Evolutionary conservation across 768 basidiomycete species (phyloP).

Genomic region (Amanita brunnescens): DNA sequence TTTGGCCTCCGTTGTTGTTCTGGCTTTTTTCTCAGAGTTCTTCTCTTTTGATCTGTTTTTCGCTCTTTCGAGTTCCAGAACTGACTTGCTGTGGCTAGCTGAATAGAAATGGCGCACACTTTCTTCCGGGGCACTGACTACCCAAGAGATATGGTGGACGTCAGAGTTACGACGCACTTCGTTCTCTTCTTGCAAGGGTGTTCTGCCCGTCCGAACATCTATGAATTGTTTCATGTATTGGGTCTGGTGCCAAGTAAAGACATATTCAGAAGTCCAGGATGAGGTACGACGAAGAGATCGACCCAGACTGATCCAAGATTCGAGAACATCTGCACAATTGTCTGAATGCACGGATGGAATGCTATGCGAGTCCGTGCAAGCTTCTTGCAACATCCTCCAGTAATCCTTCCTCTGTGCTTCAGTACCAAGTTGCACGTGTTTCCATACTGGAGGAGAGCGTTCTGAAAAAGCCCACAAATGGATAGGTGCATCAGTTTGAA

Average conservation of each 20-base stretch:
- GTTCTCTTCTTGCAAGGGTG: slow-evolving; percentile 42
- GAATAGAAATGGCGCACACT: slow-evolving; percentile 38
- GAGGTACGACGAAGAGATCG: slow-evolving; percentile 47
- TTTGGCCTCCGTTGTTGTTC: slow-evolving; percentile 36
- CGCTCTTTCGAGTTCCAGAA: slow-evolving; percentile 35
- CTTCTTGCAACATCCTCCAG: slow-evolving; percentile 50
- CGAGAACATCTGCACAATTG: slow-evolving; percentile 16
- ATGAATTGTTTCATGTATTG: slow-evolving; percentile 51
- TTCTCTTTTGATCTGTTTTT: slow-evolving; percentile 25
- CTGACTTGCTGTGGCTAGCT: slow-evolving; percentile 28
- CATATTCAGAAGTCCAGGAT: slow-evolving; percentile 57
- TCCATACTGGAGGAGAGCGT: slow-evolving; percentile 44
- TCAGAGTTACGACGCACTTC: slow-evolving; percentile 21
- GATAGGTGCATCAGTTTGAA: slow-evolving; percentile 46
- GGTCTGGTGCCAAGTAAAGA: slow-evolving; percentile 59
- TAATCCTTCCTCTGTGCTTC: slow-evolving; percentile 33
- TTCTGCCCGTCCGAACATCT: slow-evolving; percentile 30
- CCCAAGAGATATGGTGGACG: slow-evolving; percentile 40
- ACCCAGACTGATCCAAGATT: slow-evolving; percentile 23
- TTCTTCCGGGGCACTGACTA: slow-evolving; percentile 47
- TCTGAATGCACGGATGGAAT: slow-evolving; percentile 12
- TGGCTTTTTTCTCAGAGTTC: slow-evolving; percentile 23
- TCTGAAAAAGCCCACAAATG: slow-evolving; percentile 52
- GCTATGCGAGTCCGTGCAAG: slow-evolving; percentile 31
- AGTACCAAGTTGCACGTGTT: slow-evolving; percentile 33